phyloP scores from a whole-genome alignment of 805 yeast species.

The Candida xyloterini region DNA sequence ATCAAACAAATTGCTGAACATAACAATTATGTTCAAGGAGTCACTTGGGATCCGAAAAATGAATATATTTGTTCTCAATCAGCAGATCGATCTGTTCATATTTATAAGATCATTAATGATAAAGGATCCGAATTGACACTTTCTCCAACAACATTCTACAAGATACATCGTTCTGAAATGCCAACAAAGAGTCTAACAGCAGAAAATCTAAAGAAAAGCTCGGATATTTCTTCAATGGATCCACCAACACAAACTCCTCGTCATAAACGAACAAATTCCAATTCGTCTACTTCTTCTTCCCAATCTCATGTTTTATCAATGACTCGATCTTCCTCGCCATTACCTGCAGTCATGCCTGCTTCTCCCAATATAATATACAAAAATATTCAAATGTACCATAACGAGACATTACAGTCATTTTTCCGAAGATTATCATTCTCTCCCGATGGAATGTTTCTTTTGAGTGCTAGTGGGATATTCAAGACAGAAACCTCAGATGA shows the following conservation, averaged over 20 bases:
- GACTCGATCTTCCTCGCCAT: conserved; percentile 29
- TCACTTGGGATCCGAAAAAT: conserved; percentile 88
- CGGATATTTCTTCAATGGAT: conserved; percentile 24
- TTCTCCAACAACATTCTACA: conserved; percentile 43
- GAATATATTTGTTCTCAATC: conserved; percentile 81
- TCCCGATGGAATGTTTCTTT: conserved; percentile 80
- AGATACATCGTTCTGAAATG: conserved; percentile 55
- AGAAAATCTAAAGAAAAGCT: conserved; percentile 21
- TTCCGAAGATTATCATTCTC: conserved; percentile 84
- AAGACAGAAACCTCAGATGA: conserved; percentile 29
- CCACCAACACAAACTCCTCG: conserved; percentile 32
- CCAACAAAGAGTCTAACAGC: conserved; percentile 36
- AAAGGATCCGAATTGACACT: conserved; percentile 29
- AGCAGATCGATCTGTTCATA: conserved; percentile 78
- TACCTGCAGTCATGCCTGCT: conserved; percentile 48
- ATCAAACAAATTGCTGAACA: conserved; percentile 67
- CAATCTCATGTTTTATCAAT: conserved; percentile 29
- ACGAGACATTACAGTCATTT: conserved; percentile 86
- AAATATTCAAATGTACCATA: conserved; percentile 60
- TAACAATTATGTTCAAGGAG: conserved; percentile 91
- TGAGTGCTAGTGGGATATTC: conserved; percentile 75
- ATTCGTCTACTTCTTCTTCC: conserved; percentile 36
- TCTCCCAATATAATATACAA: conserved; percentile 30
- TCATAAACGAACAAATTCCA: conserved; percentile 42
- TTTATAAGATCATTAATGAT: conserved; percentile 48